A percentile compares a stretch with the other conserved stretches of the same genome.
phyloP scores from a whole-genome alignment of 805 yeast genomes.

The Cyberlindnera japonica region DNA sequence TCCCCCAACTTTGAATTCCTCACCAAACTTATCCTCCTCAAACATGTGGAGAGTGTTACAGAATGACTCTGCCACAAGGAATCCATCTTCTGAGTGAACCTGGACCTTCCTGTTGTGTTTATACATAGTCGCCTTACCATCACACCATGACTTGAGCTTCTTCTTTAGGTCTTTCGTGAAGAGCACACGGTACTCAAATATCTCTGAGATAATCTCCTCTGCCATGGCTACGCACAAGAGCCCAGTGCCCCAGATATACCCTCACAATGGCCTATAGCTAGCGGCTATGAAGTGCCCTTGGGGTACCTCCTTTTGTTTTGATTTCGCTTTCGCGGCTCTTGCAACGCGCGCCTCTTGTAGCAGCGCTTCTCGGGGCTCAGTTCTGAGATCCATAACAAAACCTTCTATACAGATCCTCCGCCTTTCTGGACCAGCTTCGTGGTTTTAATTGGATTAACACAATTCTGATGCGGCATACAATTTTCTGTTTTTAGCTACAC shows the following conservation, averaged over 20 bases:
- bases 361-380: no score
- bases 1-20: constrained; percentile 18
- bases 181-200: constrained; percentile 20
- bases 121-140: constrained; percentile 23
- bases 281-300: not conserved
- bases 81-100: constrained; percentile 16
- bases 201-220: constrained; percentile 22
- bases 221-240: no score
- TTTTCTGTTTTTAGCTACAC: no score
- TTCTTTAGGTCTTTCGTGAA: constrained; percentile 22
- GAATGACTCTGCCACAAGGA: constrained; percentile 18
- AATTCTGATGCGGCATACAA: no score
- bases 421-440: no score
- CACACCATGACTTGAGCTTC: constrained; percentile 25
- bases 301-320: not conserved
- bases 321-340: constrained; percentile 1
- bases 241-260: no score
- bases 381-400: no score
- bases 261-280: no score
- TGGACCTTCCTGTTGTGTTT: constrained; percentile 23
- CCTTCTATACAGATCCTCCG: no score
- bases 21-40: constrained; percentile 16
- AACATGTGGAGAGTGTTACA: constrained; percentile 7
- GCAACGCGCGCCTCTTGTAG: not conserved
- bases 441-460: not conserved